These are phyloP conservation scores for Cercophora sp. DNA, from an alignment of 495 filamentous ascomycete species.

Conservation along the genomic window DNA sequence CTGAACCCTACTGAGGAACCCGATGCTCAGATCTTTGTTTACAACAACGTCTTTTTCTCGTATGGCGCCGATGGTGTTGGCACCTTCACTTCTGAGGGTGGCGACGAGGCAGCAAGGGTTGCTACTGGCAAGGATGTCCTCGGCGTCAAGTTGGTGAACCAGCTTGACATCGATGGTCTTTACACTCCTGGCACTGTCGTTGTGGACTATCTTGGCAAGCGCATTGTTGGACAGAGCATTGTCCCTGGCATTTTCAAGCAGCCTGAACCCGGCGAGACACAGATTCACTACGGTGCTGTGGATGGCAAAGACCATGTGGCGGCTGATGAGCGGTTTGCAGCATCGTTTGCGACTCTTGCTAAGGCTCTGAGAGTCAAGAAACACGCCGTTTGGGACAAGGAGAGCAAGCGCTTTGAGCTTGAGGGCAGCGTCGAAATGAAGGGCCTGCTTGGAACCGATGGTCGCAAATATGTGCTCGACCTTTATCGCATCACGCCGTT, in stretches of 20 bases:
- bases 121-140: slow-evolving; percentile 95
- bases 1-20: slow-evolving; percentile 89
- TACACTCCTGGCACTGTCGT: slow-evolving; percentile 96
- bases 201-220: slow-evolving; percentile 94
- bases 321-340: slow-evolving; percentile 75
- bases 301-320: slow-evolving; percentile 96
- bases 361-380: slow-evolving; percentile 84
- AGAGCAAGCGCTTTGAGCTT: slow-evolving; percentile 81
- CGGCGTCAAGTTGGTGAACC: slow-evolving; percentile 91
- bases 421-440: slow-evolving; percentile 98
- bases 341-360: slow-evolving; percentile 85
- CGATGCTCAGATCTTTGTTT: slow-evolving; percentile 98
- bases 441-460: slow-evolving; percentile 94
- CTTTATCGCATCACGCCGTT: slow-evolving; percentile 91
- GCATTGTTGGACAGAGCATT: slow-evolving; percentile 96
- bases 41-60: slow-evolving; percentile 99
- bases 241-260: slow-evolving; percentile 99
- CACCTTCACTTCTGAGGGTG: slow-evolving; percentile 93
- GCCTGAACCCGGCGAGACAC: slow-evolving; percentile 92
- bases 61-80: slow-evolving; percentile 97
- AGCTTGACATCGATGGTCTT: slow-evolving; percentile 89
- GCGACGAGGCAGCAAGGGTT: slow-evolving; percentile 93
- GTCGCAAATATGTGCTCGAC: slow-evolving; percentile 93
- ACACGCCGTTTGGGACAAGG: slow-evolving; percentile 98
- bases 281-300: slow-evolving; percentile 97